Conservation (phyloP, 2,329 filamentous ascomycete genomes). For the Hypoxylon sp. region DNA sequence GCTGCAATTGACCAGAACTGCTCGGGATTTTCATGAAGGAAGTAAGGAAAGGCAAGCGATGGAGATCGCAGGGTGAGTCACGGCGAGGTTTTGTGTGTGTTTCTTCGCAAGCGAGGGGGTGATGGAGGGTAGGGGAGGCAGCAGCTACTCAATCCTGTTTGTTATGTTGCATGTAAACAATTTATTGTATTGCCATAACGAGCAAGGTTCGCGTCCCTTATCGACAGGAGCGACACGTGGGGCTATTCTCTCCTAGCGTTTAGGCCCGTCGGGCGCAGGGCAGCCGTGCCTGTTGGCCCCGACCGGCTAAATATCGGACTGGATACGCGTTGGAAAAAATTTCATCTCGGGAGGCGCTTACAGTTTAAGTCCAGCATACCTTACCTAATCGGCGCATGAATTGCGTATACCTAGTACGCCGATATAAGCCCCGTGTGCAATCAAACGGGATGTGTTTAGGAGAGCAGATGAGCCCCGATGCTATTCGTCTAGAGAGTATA, state of each 20-base stretch:
- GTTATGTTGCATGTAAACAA: constrained; percentile 34
- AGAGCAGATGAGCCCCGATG: too few relatives aligned
- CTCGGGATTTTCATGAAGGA: constrained; percentile 27
- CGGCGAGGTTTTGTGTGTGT: constrained; percentile 1
- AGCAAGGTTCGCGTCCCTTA: constrained; percentile 26
- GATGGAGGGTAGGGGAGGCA: constrained; percentile 12
- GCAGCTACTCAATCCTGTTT: constrained; percentile 15
- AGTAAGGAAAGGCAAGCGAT: constrained; percentile 6
- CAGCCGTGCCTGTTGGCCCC: too few relatives aligned
- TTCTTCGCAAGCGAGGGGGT: constrained; percentile 4
- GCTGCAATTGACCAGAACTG: constrained; percentile 34
- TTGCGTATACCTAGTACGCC: too few relatives aligned
- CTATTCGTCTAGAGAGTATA: too few relatives aligned
- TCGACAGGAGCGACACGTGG: constrained; percentile 12
- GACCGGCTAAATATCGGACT: constrained; percentile 11
- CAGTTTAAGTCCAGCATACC: too few relatives aligned
- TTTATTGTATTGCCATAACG: constrained; percentile 25
- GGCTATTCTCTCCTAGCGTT: not conserved
- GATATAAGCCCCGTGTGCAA: too few relatives aligned
- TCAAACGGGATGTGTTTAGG: too few relatives aligned
- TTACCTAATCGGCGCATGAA: too few relatives aligned
- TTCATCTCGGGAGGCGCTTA: too few relatives aligned
- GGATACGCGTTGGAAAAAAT: too few relatives aligned
- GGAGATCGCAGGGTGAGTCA: not conserved
- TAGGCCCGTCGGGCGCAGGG: not conserved